Conservation (phyloP, 805 yeast genomes). For the Saturnispora kantuleensis region DNA sequence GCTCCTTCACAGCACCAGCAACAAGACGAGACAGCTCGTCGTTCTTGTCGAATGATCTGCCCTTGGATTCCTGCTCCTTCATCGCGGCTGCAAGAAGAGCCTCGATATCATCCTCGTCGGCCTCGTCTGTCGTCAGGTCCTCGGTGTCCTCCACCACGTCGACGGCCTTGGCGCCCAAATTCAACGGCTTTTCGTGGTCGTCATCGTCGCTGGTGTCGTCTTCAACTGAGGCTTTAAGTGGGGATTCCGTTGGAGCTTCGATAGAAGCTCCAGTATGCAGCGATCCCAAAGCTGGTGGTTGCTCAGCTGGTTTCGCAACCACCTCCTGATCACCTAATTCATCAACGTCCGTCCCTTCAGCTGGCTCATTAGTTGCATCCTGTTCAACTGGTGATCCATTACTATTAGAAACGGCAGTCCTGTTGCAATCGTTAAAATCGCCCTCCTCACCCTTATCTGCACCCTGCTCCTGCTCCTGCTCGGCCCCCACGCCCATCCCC, state of each 20-base stretch:
- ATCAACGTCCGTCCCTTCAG: constrained; percentile 4
- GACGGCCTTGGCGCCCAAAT: not conserved
- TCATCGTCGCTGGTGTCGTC: not conserved
- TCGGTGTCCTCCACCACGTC: constrained; percentile 4
- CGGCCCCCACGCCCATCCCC: not conserved
- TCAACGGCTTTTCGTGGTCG: constrained; percentile 4
- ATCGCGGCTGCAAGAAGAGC: constrained; percentile 3
- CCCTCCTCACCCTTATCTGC: not conserved
- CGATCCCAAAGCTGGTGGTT: not conserved
- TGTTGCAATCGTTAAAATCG: constrained; percentile 2
- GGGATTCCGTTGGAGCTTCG: not conserved
- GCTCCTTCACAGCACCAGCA: constrained; percentile 4
- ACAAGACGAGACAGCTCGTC: constrained; percentile 5
- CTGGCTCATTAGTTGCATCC: constrained; percentile 6
- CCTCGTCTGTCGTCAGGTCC: not conserved
- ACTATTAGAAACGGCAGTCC: constrained; percentile 8
- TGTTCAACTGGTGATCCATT: constrained; percentile 7
- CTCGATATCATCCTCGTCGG: constrained; percentile 6
- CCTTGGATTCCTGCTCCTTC: constrained; percentile 4
- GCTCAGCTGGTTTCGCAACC: not conserved
- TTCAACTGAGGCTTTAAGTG: not conserved
- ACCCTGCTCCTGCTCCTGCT: not conserved
- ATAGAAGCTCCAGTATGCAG: too few species aligned
- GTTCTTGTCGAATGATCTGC: constrained; percentile 2
- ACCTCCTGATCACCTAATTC: constrained; percentile 3